Base-by-base conservation (phyloP, 495 filamentous ascomycete genomes). In the Penicillium psychrofluorescens region DNA sequence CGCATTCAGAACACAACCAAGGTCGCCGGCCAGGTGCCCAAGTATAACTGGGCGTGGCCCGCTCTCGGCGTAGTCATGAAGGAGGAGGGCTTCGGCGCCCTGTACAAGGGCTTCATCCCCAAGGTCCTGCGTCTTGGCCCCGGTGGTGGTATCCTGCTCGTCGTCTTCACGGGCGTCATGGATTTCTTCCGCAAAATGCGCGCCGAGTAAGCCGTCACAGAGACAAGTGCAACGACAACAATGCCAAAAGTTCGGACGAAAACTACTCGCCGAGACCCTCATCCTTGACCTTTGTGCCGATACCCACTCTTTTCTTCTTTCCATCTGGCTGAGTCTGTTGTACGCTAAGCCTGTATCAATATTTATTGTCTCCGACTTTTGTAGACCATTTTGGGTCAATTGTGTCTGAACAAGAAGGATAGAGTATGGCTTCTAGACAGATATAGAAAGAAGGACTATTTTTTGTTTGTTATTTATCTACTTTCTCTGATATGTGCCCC, bases 21-120 rank as follows among this genome's bases (percentile, higher is more conserved):
- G 67, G 71, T 95, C 14, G 62, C 85, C 36, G 94, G 92, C 12
- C 69, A 77, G 39, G 66, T 78, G 13, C 86, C 84, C 50, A 98
- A 97, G 76, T 98, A 98, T 70, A 95, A 95, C 74, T 98, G 92
- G 92, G 94, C 92, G 11, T 94, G 82, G 76, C 86, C 87, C 30
- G 81, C 86, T 35, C 70, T 95, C 12, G 84, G 74, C 12, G 87
- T 85, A 12, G 87, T 98, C 36, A 81, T 88, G 67, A 88, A 78
- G 69, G 92, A 98, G 71, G 92, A 98, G 60, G 92, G 92, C 9
- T 92, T 95, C 57, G 70, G 63, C 11, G 92, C 92, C 10, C 72
- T 98, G 38, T 98, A 98, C 72, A 98, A 98, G 77, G 92, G 92
- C 6, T 98, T 98, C 75, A 46, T 94, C 33, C 92, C 92, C 35